Evolutionary conservation across 2,329 filamentous ascomycete species (phyloP), one percentile per base, ranked within the genome.

Genomic region (Pyricularia pennisetigena): DNA sequence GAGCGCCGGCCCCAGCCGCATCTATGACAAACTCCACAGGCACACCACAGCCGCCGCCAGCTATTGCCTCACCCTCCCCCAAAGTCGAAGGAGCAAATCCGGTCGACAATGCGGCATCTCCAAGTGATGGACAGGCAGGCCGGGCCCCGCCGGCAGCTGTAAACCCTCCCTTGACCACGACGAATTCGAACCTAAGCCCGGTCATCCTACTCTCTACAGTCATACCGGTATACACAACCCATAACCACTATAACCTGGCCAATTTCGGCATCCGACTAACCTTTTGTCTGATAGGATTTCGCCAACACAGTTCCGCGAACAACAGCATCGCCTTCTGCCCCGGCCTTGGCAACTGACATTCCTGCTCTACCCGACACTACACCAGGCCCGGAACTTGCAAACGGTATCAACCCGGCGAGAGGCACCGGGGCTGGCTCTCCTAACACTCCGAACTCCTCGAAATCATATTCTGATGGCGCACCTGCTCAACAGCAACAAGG

Each of bases 401-500:
- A 61, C 23, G 24, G 9, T 24, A 23, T 24, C 20, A 24, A 24
- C 20, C 54, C 54, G 54, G 54, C 12, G n/a, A n/a, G n/a, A 24
- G 54, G 23, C n/a, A 24, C 54, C 23, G n/a, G n/a, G 54, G 23
- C 20, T 8, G 23, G 57, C 57, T 24, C n/a, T 24, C 5, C n/a
- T 23, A 61, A 3, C n/a, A 61, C 0, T 61, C 12, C 23, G n/a
- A 61, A 24, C 8, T 4, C 24, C n/a, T 3, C n/a, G 7, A 26
- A 23, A 26, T 8, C 16, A 26, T 6, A 10, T 14, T 8, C 57
- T 61, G 57, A 29, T 16, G 59, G 24, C 9, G 24, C 14, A 7
- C 14, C 59, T 62, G 24, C 24, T 28, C 66, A 69, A 69, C 49
- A 54, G 61, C 23, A 41, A 66, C 67, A 57, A 54, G 59, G 24